A percentile compares a stretch with the other conserved stretches of the same genome.
phyloP scores from a whole-genome alignment of 768 basidiomycete species.

The Kwoniella heveanensis region DNA sequence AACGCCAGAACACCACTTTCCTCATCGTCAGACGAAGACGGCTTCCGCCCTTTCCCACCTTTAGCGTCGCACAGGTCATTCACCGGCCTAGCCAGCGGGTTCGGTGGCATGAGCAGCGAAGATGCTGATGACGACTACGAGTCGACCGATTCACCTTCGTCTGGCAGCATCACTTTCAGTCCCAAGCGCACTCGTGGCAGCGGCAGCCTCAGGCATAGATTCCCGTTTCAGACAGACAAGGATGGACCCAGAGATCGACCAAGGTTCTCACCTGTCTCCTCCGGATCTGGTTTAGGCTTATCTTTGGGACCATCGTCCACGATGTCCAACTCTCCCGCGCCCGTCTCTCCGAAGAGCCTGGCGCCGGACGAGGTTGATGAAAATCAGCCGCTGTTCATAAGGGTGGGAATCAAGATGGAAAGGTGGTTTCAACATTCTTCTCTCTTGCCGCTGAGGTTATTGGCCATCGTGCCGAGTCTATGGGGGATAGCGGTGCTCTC shows the following conservation, averaged over 20 bases:
- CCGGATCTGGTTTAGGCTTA: constrained; percentile 13
- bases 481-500: constrained; percentile 37
- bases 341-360: neutral
- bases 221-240: neutral
- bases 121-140: constrained; percentile 51
- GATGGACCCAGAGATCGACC: neutral
- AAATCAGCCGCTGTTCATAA: neutral
- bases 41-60: neutral
- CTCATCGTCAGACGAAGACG: constrained; percentile 20
- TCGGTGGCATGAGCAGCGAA: constrained; percentile 31
- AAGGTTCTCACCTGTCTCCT: neutral
- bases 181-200: constrained; percentile 20
- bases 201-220: neutral
- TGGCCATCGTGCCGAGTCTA: constrained; percentile 50
- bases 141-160: constrained; percentile 38
- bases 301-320: neutral
- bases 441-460: constrained; percentile 43
- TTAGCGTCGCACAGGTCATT: neutral
- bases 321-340: neutral
- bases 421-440: constrained; percentile 26
- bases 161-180: constrained; percentile 37
- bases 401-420: constrained; percentile 17
- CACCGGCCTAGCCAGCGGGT: neutral
- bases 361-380: neutral
- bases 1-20: constrained; percentile 4